Conservation (phyloP, 768 basidiomycete genomes). For the Pleurotus eryngii region DNA sequence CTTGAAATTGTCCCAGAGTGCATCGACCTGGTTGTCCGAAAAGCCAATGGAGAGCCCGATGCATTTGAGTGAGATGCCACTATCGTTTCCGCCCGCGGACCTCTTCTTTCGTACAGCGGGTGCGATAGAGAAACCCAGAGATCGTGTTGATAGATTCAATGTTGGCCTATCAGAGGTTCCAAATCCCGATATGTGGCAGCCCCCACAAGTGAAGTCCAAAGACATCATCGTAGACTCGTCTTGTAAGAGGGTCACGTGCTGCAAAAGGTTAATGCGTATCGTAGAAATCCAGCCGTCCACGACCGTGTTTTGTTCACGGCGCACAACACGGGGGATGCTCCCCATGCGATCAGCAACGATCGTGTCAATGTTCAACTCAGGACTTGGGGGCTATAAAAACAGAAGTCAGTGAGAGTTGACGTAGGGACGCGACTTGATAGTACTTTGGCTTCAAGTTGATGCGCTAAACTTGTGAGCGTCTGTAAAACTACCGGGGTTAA, state of each 20-base stretch:
- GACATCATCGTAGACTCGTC: constrained; percentile 27
- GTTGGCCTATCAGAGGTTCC: constrained; percentile 11
- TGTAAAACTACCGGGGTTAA: constrained; percentile 57
- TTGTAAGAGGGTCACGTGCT: constrained; percentile 39
- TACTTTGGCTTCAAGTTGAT: constrained; percentile 47
- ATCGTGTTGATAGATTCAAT: constrained; percentile 30
- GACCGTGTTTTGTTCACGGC: constrained; percentile 18
- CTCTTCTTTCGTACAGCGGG: constrained; percentile 10
- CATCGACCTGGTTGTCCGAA: constrained; percentile 7
- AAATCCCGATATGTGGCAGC: background rate
- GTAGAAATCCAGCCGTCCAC: constrained; percentile 43
- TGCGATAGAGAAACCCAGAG: constrained; percentile 10
- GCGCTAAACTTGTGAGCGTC: constrained; percentile 39
- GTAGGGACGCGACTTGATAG: constrained; percentile 13
- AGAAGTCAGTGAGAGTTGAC: background rate
- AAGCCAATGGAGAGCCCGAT: background rate
- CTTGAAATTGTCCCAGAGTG: constrained; percentile 17
- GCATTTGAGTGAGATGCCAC: background rate
- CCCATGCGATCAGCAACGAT: constrained; percentile 40
- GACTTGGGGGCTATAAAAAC: constrained; percentile 24
- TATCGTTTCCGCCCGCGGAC: background rate
- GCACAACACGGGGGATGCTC: constrained; percentile 22
- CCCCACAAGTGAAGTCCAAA: constrained; percentile 10
- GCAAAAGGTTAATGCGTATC: constrained; percentile 39
- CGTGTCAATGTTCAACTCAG: constrained; percentile 37